phyloP scores from a whole-genome alignment of 1,284 basidiomycete species.

The Ganoderma lingzhi region DNA sequence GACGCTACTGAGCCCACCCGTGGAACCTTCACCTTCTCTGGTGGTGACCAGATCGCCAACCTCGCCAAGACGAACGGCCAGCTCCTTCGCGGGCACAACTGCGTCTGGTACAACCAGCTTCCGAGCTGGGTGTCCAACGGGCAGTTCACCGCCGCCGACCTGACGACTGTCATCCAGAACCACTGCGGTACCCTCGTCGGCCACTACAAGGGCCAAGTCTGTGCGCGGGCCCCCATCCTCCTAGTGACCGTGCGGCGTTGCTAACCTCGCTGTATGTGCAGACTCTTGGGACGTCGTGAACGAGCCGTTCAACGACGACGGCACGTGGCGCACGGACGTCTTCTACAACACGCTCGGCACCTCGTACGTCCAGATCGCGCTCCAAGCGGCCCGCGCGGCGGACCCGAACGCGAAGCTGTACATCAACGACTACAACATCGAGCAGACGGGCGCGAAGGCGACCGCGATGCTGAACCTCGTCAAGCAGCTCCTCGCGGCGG shows the following conservation, averaged over 20 bases:
- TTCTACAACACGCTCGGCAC: slow-evolving; percentile 57
- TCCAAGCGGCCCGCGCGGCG: slow-evolving; percentile 54
- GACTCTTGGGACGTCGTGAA: slow-evolving; percentile 50
- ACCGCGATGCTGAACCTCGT: slow-evolving; percentile 56
- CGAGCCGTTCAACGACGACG: slow-evolving; percentile 67
- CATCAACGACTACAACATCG: slow-evolving; percentile 65
- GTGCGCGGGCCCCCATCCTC: slow-evolving; percentile 27
- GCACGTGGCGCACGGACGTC: slow-evolving; percentile 56
- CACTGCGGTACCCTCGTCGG: slow-evolving; percentile 57
- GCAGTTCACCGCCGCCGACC: slow-evolving; percentile 51
- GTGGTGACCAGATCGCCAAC: slow-evolving; percentile 53
- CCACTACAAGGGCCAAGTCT: slow-evolving; percentile 59
- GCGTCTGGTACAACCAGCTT: slow-evolving; percentile 66
- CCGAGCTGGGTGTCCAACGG: slow-evolving; percentile 58
- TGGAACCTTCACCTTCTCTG: slow-evolving; percentile 55
- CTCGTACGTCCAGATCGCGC: slow-evolving; percentile 52
- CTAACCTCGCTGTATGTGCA: slow-evolving; percentile 17
- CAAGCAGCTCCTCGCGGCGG: slow-evolving; percentile 48
- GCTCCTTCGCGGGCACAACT: slow-evolving; percentile 52
- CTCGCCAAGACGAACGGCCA: slow-evolving; percentile 56
- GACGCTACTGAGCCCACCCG: slow-evolving; percentile 58
- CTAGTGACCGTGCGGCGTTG: not conserved
- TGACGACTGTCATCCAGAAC: slow-evolving; percentile 54
- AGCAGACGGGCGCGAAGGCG: slow-evolving; percentile 49
- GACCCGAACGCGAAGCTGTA: slow-evolving; percentile 51